phyloP scores from a whole-genome alignment of 345 rosid species.

The Populus pruinosa region DNA sequence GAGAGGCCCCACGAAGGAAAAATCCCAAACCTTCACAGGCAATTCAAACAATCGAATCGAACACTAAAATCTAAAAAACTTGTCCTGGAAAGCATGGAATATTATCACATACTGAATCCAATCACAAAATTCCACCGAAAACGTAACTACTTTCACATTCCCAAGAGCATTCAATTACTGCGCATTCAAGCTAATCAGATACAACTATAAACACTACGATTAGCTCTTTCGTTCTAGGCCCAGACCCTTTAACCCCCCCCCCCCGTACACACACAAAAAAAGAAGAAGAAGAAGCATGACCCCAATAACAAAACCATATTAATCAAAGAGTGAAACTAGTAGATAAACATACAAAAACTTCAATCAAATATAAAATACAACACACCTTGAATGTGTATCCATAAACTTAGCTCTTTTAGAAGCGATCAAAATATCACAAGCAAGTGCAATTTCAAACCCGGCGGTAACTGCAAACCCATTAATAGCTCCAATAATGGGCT shows the following conservation, averaged over 20 bases:
- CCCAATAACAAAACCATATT: too few species aligned
- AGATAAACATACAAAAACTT: neutral
- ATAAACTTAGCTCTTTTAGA: slow-evolving; percentile 72
- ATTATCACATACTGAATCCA: neutral
- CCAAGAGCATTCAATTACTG: neutral
- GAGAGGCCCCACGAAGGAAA: slow-evolving; percentile 98
- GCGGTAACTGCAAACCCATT: slow-evolving; percentile 86
- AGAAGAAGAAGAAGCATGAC: too few species aligned
- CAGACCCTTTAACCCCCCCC: too few species aligned
- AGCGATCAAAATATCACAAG: slow-evolving; percentile 81
- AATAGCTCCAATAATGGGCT: slow-evolving; percentile 86
- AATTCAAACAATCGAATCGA: neutral
- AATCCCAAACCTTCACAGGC: slow-evolving; percentile 67
- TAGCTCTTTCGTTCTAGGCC: too few species aligned
- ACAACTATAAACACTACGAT: too few species aligned
- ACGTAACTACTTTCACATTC: neutral
- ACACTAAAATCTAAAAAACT: neutral
- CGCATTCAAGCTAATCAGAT: neutral
- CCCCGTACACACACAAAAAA: too few species aligned
- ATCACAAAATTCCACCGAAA: neutral
- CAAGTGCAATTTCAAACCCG: slow-evolving; percentile 84
- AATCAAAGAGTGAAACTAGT: neutral
- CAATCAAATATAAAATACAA: neutral
- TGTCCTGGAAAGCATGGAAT: neutral
- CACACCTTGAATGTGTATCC: slow-evolving; percentile 83